phyloP scores from a whole-genome alignment of 305 asterid species.

The Fraxinus floribunda region DNA sequence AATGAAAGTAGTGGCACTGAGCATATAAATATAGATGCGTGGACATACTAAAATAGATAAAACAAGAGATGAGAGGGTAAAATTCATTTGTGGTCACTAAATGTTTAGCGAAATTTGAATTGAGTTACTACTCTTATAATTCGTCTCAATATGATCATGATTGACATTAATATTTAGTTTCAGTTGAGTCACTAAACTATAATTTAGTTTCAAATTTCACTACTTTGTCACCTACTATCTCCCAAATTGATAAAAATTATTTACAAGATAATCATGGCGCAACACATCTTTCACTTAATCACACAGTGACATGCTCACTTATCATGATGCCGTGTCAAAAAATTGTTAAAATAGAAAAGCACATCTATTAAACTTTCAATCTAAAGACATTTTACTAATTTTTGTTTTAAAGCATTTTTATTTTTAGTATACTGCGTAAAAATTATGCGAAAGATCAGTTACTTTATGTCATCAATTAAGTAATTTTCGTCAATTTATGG shows the following conservation, averaged over 20 bases:
- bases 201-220: not conserved
- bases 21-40: not conserved
- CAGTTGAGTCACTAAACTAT: too few relatives aligned
- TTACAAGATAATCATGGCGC: not conserved
- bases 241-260: not conserved
- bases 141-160: too few relatives aligned
- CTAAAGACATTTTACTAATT: not conserved
- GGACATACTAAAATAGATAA: not conserved
- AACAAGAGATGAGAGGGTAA: not conserved
- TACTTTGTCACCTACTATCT: not conserved
- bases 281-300: not conserved
- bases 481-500: not conserved
- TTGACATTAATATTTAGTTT: not conserved
- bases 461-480: not conserved
- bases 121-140: too few relatives aligned
- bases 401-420: too few relatives aligned
- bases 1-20: not conserved
- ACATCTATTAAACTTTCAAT: not conserved
- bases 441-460: not conserved
- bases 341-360: not conserved
- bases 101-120: too few relatives aligned
- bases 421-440: not conserved
- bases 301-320: not conserved
- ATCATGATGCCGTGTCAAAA: not conserved
- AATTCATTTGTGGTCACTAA: not conserved